Conservation (phyloP, 2,329 filamentous ascomycete genomes). For the Phialemonium atrogriseum region DNA sequence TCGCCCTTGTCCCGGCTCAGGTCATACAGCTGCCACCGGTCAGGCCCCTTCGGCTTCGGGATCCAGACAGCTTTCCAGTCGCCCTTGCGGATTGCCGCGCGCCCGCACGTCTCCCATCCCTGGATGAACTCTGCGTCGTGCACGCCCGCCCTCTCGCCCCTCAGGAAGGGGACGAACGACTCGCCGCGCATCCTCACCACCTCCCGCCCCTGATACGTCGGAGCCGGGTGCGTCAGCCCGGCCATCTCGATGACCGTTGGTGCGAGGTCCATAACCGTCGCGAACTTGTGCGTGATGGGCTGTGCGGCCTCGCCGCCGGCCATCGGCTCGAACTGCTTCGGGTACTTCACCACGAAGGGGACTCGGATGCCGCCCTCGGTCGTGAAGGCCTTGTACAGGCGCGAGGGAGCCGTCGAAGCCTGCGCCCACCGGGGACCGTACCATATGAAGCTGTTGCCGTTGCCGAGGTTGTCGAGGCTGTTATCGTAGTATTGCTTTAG, state of each 20-base stretch:
- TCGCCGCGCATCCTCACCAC: no score
- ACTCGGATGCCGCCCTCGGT: constrained; percentile 43
- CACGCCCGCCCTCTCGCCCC: constrained; percentile 24
- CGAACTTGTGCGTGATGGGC: constrained; percentile 38
- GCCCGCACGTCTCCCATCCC: constrained; percentile 27
- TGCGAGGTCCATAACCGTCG: constrained; percentile 43
- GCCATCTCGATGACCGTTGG: constrained; percentile 41
- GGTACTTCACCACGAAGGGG: constrained; percentile 33
- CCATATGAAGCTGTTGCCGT: constrained; percentile 46
- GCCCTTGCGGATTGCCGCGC: constrained; percentile 23
- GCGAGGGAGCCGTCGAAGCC: constrained; percentile 19
- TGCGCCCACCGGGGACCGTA: constrained; percentile 47
- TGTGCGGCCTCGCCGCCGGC: no score
- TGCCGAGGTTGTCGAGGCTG: constrained; percentile 44
- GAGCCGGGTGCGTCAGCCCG: constrained; percentile 41
- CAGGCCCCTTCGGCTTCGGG: constrained; percentile 16
- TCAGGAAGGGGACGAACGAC: constrained; percentile 21
- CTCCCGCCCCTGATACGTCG: constrained; percentile 30
- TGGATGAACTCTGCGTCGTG: constrained; percentile 21
- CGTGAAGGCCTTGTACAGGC: constrained; percentile 25
- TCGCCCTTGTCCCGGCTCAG: constrained; percentile 22
- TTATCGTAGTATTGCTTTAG: constrained; percentile 48
- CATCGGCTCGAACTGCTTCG: no score
- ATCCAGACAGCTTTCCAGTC: constrained; percentile 24
- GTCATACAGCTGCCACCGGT: constrained; percentile 26